Evolutionary conservation across 163 green algal species (phyloP), one percentile per base, ranked within the genome.

Genomic region (Coccomyxa subellipsoidea): DNA sequence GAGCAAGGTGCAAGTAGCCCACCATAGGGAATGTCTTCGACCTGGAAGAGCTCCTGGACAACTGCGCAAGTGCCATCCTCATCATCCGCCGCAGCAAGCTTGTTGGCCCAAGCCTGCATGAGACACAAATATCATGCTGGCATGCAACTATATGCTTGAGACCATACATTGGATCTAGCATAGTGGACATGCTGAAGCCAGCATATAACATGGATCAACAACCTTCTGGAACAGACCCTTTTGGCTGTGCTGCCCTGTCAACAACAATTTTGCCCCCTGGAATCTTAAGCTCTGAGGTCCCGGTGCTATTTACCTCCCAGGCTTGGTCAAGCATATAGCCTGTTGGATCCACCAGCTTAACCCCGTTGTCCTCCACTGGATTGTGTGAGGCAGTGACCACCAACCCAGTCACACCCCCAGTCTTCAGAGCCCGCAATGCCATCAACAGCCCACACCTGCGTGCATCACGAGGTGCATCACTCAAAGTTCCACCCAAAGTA

Each of bases 361-460:
- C 93, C 32, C 97, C 97, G 82, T 99, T 99, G 92, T 99, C 97
- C 4, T 81, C 40, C 10, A 88, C 93, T 6, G 95, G 95, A 85
- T 99, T 99, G 90, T 99, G 97, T 0, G 93, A 98, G 38, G 97
- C 97, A 9, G 97, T 99, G 76, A 99, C 92, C 88, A 98, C 95
- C 27, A 99, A 80, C 23, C 96, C 96, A 36, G 91, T 96, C 27
- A 85, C 78, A 32, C 84, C 54, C 0, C 84, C 82, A 3, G 85
- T 82, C 59, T 90, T 82, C 12, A 94, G 71, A 0, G 83, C 90
- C 8, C 86, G 89, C 0, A 81, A 85, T 0, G 93, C 94, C 80
- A 97, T 93, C 27, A 98, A 82, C 35, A 96, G 85, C 38, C 92
- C 93, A 86, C 93, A 98, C 38, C 95, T 91, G 82, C 91, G 90